These are phyloP conservation scores for Cocos nucifera DNA, from an alignment of 176 grass and related monocot genomes.

Conservation along the genomic window DNA sequence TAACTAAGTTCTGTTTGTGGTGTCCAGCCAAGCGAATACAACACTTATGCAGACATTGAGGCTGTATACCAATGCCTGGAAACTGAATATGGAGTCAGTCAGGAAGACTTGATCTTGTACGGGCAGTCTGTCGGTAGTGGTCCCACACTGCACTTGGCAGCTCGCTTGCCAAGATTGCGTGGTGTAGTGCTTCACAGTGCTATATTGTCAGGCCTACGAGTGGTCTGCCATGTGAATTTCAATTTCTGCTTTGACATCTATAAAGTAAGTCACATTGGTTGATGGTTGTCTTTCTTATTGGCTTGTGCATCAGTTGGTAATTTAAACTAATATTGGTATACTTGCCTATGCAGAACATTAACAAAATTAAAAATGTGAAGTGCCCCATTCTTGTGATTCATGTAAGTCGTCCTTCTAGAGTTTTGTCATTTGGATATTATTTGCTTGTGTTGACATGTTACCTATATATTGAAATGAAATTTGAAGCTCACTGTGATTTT, in stretches of 20 bases:
- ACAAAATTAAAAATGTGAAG: conserved; percentile 10
- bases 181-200: conserved; percentile 95
- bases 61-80: conserved; percentile 93
- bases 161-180: conserved; percentile 74
- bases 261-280: conserved; percentile 50
- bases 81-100: conserved; percentile 89
- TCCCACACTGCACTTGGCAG: conserved; percentile 85
- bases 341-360: conserved; percentile 7
- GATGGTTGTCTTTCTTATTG: neutral
- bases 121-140: conserved; percentile 97
- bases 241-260: conserved; percentile 98
- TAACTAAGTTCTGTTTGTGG: conserved; percentile 25
- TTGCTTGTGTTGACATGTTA: too few relatives aligned
- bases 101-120: conserved; percentile 95
- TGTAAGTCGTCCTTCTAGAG: neutral
- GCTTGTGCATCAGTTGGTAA: neutral
- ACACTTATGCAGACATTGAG: conserved; percentile 98
- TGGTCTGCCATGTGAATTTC: conserved; percentile 96
- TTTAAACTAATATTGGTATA: too few relatives aligned
- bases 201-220: conserved; percentile 89
- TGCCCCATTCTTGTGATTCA: conserved; percentile 3
- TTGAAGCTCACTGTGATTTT: too few relatives aligned
- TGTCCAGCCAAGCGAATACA: conserved; percentile 72
- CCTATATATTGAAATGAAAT: too few relatives aligned
- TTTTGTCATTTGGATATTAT: too few relatives aligned